Evolutionary conservation across 441 rosid genomes (phyloP).

Genomic region (Brassica hybrid): DNA sequence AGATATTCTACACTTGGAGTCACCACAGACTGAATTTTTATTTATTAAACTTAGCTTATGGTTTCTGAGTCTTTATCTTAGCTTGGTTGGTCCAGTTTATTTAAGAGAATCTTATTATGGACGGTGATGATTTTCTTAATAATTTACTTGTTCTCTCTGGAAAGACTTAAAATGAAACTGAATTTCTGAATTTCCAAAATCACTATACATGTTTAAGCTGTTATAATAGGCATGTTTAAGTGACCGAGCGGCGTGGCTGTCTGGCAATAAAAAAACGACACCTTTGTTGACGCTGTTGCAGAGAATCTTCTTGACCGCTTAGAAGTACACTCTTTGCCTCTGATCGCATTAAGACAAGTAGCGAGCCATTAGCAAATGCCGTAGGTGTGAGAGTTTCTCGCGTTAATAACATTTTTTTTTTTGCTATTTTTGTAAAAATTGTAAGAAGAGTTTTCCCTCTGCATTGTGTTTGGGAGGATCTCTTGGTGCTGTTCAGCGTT

Average conservation of each 20-base stretch:
- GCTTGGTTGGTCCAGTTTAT: too few species aligned
- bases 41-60: too few species aligned
- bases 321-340: conserved; percentile 54
- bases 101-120: too few species aligned
- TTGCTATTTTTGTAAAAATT: conserved; percentile 59
- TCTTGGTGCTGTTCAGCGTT: conserved; percentile 63
- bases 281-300: conserved; percentile 81
- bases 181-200: too few species aligned
- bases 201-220: too few species aligned
- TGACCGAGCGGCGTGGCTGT: conserved; percentile 97
- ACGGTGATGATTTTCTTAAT: too few species aligned
- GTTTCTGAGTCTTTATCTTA: too few species aligned
- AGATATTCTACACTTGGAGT: conserved; percentile 67
- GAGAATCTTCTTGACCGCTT: conserved; percentile 89
- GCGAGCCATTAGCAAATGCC: neutral
- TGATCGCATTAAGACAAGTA: neutral
- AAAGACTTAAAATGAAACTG: too few species aligned
- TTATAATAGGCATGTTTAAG: conserved; percentile 22
- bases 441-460: conserved; percentile 79
- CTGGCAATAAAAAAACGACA: conserved; percentile 56
- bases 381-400: too few species aligned
- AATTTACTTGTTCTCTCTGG: too few species aligned
- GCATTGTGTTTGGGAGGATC: conserved; percentile 93
- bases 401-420: neutral
- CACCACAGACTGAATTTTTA: too few species aligned